A percentile compares a stretch with the other conserved stretches of the same genome.
Evolutionary conservation across 768 basidiomycete species (phyloP).

Genomic region (Termitomyces sp.): DNA sequence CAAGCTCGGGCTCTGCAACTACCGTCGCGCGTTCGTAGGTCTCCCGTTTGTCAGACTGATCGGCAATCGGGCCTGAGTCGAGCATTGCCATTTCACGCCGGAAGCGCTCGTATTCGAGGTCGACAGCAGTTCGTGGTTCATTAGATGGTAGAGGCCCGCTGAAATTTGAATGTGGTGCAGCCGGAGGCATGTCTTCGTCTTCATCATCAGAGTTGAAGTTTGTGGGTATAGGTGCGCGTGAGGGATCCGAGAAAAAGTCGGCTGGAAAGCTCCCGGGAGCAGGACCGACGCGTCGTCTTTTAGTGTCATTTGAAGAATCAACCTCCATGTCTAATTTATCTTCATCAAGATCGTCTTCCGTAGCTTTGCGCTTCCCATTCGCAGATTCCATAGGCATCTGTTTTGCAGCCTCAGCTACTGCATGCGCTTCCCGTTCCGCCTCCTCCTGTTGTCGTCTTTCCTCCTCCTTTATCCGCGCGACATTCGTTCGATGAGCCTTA

Average conservation of each 20-base stretch:
- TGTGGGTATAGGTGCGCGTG: constrained; percentile 36
- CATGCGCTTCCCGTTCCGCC: constrained; percentile 21
- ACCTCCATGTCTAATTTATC: constrained; percentile 13
- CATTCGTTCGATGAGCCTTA: constrained; percentile 70
- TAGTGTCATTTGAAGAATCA: constrained; percentile 20
- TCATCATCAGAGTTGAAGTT: constrained; percentile 30
- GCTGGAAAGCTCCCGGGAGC: constrained; percentile 41
- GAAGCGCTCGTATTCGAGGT: constrained; percentile 72
- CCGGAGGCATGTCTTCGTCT: constrained; percentile 33
- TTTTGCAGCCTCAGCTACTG: constrained; percentile 18
- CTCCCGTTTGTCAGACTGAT: constrained; percentile 38
- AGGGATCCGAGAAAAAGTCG: constrained; percentile 82
- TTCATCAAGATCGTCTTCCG: constrained; percentile 10
- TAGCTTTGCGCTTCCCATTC: constrained; percentile 25
- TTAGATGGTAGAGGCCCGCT: constrained; percentile 12
- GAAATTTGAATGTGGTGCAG: constrained; percentile 7
- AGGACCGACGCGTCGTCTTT: constrained; percentile 13
- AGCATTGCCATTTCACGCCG: constrained; percentile 61
- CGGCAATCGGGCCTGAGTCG: constrained; percentile 7
- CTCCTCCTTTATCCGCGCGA: constrained; percentile 52
- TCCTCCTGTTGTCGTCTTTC: constrained; percentile 35
- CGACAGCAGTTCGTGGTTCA: constrained; percentile 33
- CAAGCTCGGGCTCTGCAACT: constrained; percentile 60
- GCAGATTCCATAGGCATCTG: constrained; percentile 6
- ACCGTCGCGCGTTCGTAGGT: constrained; percentile 68